Conservation (phyloP, 2,329 filamentous ascomycete genomes). For the Trichoderma harzianum region DNA sequence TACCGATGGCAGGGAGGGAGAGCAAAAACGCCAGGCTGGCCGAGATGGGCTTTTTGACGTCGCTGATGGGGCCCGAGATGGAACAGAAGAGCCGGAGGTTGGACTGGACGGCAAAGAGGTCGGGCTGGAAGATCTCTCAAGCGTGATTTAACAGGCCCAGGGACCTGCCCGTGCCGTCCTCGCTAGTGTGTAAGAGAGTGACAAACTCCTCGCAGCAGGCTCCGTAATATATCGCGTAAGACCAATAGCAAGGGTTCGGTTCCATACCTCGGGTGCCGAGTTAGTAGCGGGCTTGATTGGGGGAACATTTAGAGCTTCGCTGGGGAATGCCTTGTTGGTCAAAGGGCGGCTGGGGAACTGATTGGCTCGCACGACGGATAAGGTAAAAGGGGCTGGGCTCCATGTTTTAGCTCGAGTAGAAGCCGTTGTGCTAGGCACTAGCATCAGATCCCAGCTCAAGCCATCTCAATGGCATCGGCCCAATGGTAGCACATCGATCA, state of each 20-base stretch:
- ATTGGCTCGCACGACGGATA: conserved; percentile 9
- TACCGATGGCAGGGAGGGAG: conserved; percentile 12
- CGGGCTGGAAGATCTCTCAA: conserved; percentile 4
- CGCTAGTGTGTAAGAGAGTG: conserved; percentile 14
- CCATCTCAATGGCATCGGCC: neutral
- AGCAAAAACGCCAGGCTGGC: neutral
- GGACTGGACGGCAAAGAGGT: neutral
- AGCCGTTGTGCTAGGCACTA: neutral
- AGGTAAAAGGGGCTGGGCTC: conserved; percentile 9
- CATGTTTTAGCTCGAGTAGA: neutral
- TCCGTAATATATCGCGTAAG: neutral
- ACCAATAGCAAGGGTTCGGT: conserved; percentile 13
- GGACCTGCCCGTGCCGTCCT: neutral
- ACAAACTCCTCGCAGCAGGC: neutral
- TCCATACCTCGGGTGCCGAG: conserved; percentile 9
- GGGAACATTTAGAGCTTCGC: neutral
- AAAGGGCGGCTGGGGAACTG: neutral
- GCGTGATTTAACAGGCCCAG: conserved; percentile 15
- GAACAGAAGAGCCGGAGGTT: neutral
- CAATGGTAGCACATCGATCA: neutral
- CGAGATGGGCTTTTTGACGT: neutral
- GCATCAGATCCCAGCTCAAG: neutral
- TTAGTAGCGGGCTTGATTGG: conserved; percentile 5
- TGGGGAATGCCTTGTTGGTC: neutral
- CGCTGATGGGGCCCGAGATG: neutral